Base-by-base conservation (phyloP, 305 asterid genomes). In the Fraxinus greggii region DNA sequence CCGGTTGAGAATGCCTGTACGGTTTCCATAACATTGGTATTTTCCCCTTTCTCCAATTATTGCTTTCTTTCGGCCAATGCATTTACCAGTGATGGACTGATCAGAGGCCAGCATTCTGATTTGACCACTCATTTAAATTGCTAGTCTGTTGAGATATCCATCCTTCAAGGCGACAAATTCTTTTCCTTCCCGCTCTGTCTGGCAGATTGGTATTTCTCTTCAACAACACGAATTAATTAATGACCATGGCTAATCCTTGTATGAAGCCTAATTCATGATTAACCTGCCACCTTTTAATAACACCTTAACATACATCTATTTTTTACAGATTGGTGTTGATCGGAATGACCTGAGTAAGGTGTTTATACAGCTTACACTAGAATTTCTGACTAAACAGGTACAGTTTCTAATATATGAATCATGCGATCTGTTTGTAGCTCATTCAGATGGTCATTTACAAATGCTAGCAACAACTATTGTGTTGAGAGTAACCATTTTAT, bases 331-430 rank as follows among this genome's bases (percentile, higher is more conserved):
- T 89, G 94, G 93, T 31, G 92, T 91, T 72, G 99, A 96, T 88
- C 89, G 85, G 75, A 83, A 91, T 85, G 91, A 94, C 89, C 89
- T 88, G 81, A 90, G 80, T 87, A 96, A 93, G 88, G 94, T 90
- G 81, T 94, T 96, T 67, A 88, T 90, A 84, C 99, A 96, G 86
- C 93, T 96, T 83, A 96, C 98, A 0, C 90, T 96, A 76, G 98
- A 96, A 88, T 89, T 96, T 90, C 92, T 93, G 76, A 90, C 94
- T 48, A 94, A 93, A 85, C 98, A 94, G 98, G 98, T 96, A 90
- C 81, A 72, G 72, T 77, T 61, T 40, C 81, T 78, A 54, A 32
- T 51, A 32, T 40, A 63, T 72, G 77, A 23, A 24, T 59, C 67
- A 45, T 74, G 35, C 10, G 73, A 28, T 79, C 80, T 76, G 48